phyloP scores from a whole-genome alignment of 1,284 basidiomycete species.

The Cutaneotrichosporon sp. region DNA sequence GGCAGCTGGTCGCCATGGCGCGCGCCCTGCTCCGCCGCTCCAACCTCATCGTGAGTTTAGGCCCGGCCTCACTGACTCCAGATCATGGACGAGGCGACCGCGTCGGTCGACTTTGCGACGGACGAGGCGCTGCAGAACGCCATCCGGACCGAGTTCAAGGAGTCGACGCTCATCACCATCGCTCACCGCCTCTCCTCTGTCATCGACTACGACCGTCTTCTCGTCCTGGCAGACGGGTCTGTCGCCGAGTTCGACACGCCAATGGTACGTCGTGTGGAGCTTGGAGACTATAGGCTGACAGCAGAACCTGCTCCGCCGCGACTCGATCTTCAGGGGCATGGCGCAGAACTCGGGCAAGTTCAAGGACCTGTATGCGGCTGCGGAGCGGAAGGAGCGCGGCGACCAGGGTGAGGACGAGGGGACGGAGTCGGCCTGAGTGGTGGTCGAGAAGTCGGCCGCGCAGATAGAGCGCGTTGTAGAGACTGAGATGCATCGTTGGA shows the following conservation, averaged over 20 bases:
- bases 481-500: too few relatives aligned
- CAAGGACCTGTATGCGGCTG: conserved; percentile 52
- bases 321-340: conserved; percentile 72
- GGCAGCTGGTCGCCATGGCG: conserved; percentile 67
- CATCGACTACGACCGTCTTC: conserved; percentile 70
- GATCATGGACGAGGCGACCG: conserved; percentile 78
- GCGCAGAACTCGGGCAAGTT: conserved; percentile 76
- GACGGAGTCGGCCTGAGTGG: too few relatives aligned
- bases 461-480: too few relatives aligned
- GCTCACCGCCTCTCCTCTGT: conserved; percentile 68
- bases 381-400: conserved; percentile 39
- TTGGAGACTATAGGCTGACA: too few relatives aligned
- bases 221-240: conserved; percentile 73
- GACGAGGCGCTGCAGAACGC: conserved; percentile 65
- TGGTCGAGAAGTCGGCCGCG: too few relatives aligned
- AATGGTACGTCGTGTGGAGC: conserved; percentile 47
- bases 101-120: conserved; percentile 72
- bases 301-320: conserved; percentile 62
- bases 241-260: conserved; percentile 81
- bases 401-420: background rate
- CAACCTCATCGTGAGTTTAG: conserved; percentile 56
- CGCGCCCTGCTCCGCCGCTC: conserved; percentile 69
- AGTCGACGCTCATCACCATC: conserved; percentile 74
- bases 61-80: conserved; percentile 16
- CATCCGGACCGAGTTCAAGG: conserved; percentile 71